Conservation (phyloP, 75 land plant genomes). For the Picea sitchensis region DNA sequence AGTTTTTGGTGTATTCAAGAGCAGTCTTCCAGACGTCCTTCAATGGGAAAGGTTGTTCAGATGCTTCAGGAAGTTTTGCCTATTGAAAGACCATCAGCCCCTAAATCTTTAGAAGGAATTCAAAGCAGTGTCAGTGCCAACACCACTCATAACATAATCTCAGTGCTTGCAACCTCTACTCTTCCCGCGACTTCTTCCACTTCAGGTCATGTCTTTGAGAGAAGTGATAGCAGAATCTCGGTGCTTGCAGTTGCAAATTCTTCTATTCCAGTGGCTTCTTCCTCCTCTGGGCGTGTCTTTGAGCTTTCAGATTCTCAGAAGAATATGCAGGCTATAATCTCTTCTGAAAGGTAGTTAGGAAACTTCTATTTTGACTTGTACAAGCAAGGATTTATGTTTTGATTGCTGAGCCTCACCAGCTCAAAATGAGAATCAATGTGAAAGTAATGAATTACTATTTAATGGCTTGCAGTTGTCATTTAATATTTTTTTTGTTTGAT, state of each 20-base stretch:
- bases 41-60: slow-evolving; percentile 77
- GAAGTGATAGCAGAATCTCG: not conserved
- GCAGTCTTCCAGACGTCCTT: slow-evolving; percentile 64
- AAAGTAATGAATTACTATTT: no score
- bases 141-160: slow-evolving; percentile 18
- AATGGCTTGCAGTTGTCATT: no score
- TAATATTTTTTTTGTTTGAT: no score
- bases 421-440: no score
- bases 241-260: slow-evolving; percentile 3
- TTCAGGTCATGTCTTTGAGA: slow-evolving; percentile 28
- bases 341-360: not conserved
- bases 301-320: not conserved
- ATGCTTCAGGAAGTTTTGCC: slow-evolving; percentile 69
- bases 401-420: no score
- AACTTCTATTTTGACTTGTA: not conserved
- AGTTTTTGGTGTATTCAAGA: slow-evolving; percentile 87
- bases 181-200: slow-evolving; percentile 41
- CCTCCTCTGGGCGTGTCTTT: not conserved
- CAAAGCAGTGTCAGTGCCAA: slow-evolving; percentile 34
- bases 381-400: no score
- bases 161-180: slow-evolving; percentile 28
- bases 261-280: not conserved
- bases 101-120: slow-evolving; percentile 31
- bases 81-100: slow-evolving; percentile 58
- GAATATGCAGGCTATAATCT: not conserved